Evolutionary conservation across 1,284 basidiomycete genomes (phyloP).

Genomic region (Cryptococcus sp.): DNA sequence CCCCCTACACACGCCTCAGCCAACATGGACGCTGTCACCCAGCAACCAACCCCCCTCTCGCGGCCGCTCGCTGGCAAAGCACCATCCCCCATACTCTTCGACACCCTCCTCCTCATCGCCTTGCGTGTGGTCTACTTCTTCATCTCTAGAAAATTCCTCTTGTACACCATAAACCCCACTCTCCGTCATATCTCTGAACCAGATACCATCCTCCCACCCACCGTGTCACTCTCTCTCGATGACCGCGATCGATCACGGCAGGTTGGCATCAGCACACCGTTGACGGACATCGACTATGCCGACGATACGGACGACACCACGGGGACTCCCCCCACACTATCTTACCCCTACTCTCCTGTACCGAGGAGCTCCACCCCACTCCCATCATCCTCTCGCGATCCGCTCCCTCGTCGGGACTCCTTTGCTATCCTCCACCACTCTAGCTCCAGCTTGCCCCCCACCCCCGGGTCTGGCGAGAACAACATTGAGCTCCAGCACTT

Average conservation of each 20-base stretch:
- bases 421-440: neutral
- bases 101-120: slow-evolving; percentile 40
- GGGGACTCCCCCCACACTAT: slow-evolving; percentile 7
- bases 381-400: slow-evolving; percentile 1
- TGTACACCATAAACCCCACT: slow-evolving; percentile 41
- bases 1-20: neutral
- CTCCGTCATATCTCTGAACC: slow-evolving; percentile 40
- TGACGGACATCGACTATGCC: slow-evolving; percentile 6
- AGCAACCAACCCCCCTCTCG: neutral
- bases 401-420: slow-evolving; percentile 1
- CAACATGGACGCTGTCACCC: slow-evolving; percentile 1
- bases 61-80: neutral
- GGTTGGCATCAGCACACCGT: neutral
- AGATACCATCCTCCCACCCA: slow-evolving; percentile 19
- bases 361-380: neutral
- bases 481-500: slow-evolving; percentile 28
- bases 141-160: slow-evolving; percentile 44
- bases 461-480: neutral
- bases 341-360: slow-evolving; percentile 17
- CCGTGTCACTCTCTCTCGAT: neutral
- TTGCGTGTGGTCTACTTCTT: slow-evolving; percentile 42
- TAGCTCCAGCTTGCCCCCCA: slow-evolving; percentile 1
- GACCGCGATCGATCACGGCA: neutral
- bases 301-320: slow-evolving; percentile 16
- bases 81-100: slow-evolving; percentile 36